Evolutionary conservation across 129 eudicot species (phyloP).

Genomic region (Escallonia herrerae): DNA sequence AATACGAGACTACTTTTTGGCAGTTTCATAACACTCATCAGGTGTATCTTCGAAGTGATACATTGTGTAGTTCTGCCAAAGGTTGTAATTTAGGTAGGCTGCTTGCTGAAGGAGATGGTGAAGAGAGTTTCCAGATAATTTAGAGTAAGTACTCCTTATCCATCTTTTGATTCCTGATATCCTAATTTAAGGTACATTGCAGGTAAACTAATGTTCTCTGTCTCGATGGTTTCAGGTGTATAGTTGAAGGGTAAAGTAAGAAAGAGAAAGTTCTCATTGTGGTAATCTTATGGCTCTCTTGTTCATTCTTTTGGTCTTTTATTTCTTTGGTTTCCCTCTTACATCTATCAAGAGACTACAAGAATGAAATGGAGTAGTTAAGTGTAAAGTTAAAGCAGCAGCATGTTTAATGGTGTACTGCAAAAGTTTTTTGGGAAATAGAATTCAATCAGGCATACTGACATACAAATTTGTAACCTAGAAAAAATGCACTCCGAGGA

Average conservation of each 20-base stretch:
- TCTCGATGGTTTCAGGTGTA: too few relatives aligned
- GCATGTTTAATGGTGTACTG: too few relatives aligned
- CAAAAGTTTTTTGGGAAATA: too few relatives aligned
- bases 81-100: not conserved
- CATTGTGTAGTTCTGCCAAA: not conserved
- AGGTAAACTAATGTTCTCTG: not conserved
- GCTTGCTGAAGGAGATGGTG: constrained; percentile 5
- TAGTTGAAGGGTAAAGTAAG: too few relatives aligned
- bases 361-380: too few relatives aligned
- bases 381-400: too few relatives aligned
- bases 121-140: constrained; percentile 9
- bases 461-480: too few relatives aligned
- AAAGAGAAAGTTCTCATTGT: too few relatives aligned
- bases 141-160: not conserved
- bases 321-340: not conserved
- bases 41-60: not conserved
- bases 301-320: not conserved
- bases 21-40: constrained; percentile 24
- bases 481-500: too few relatives aligned
- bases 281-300: not conserved
- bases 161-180: not conserved
- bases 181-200: not conserved
- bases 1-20: constrained; percentile 72
- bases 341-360: too few relatives aligned
- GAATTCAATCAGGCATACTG: too few relatives aligned